Conservation (phyloP, 2,329 filamentous ascomycete species). For the Annulohypoxylon truncatum region DNA sequence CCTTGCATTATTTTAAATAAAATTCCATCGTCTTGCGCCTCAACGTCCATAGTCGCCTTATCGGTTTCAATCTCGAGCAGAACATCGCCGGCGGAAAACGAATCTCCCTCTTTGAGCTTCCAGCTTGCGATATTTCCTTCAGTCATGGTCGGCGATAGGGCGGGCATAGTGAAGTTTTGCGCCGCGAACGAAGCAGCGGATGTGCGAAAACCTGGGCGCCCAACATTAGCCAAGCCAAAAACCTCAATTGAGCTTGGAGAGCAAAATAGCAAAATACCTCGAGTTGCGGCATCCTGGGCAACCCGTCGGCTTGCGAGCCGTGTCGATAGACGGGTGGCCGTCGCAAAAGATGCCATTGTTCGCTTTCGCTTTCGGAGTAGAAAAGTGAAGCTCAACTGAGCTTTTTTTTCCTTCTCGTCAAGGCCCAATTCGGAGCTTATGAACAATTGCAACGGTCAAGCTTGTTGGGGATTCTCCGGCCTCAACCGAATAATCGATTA, state of each 20-base stretch:
- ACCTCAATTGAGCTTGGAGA: slow-evolving; percentile 19
- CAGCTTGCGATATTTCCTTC: slow-evolving; percentile 89
- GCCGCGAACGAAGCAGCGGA: slow-evolving; percentile 74
- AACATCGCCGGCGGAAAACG: slow-evolving; percentile 84
- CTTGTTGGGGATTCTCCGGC: slow-evolving; percentile 49
- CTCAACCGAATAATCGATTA: slow-evolving; percentile 41
- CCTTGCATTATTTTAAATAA: slow-evolving; percentile 83
- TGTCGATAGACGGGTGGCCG: slow-evolving; percentile 72
- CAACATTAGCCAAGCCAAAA: slow-evolving; percentile 8
- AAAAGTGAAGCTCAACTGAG: slow-evolving; percentile 47
- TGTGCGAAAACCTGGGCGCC: slow-evolving; percentile 69
- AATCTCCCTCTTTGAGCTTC: slow-evolving; percentile 89
- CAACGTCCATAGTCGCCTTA: slow-evolving; percentile 94
- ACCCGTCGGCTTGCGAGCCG: slow-evolving; percentile 67
- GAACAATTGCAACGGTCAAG: slow-evolving; percentile 32
- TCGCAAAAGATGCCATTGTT: slow-evolving; percentile 74
- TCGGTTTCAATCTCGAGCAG: slow-evolving; percentile 93
- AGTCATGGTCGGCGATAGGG: slow-evolving; percentile 92
- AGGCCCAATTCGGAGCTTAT: slow-evolving; percentile 41
- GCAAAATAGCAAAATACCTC: slow-evolving; percentile 63
- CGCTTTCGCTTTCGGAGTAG: slow-evolving; percentile 39
- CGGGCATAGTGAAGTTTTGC: slow-evolving; percentile 91
- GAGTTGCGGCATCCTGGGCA: slow-evolving; percentile 63
- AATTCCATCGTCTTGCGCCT: slow-evolving; percentile 89
- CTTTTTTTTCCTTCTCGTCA: slow-evolving; percentile 36